A percentile compares a stretch with the other conserved stretches of the same genome.
Evolutionary conservation across 2,329 filamentous ascomycete genomes (phyloP).

Genomic region (Penicillium sp.): DNA sequence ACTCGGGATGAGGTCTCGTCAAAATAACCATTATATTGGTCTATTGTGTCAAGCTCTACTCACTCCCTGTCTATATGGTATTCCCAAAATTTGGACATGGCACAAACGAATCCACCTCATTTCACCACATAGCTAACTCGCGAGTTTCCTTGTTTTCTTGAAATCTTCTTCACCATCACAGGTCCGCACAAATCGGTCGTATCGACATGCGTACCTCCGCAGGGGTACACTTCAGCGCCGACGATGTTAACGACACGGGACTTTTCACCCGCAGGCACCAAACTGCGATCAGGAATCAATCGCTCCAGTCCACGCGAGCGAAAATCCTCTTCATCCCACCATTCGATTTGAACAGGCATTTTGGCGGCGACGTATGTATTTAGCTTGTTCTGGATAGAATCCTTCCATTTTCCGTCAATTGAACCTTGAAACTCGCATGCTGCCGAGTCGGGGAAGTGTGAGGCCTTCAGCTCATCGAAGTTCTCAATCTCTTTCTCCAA

Average conservation of each 20-base stretch:
- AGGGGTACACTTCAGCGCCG: constrained; percentile 68
- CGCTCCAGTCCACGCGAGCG: constrained; percentile 52
- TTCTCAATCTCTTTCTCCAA: constrained; percentile 51
- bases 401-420: constrained; percentile 64
- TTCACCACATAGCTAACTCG: constrained; percentile 51
- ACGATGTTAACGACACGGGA: constrained; percentile 68
- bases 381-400: constrained; percentile 59
- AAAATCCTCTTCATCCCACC: constrained; percentile 66
- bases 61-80: not conserved
- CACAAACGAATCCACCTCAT: not conserved
- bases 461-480: constrained; percentile 68
- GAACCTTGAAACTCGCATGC: constrained; percentile 65
- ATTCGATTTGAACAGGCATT: constrained; percentile 63
- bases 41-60: not conserved
- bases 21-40: not conserved
- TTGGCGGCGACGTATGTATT: constrained; percentile 57
- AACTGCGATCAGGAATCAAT: constrained; percentile 52
- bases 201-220: constrained; percentile 71
- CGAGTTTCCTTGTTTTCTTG: constrained; percentile 61
- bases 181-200: constrained; percentile 53
- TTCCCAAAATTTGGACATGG: not conserved
- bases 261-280: constrained; percentile 52
- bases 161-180: constrained; percentile 67
- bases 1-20: not conserved
- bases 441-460: constrained; percentile 67